Conservation (phyloP, 106 monocot genomes). For the Dioscorea zingiberensis region DNA sequence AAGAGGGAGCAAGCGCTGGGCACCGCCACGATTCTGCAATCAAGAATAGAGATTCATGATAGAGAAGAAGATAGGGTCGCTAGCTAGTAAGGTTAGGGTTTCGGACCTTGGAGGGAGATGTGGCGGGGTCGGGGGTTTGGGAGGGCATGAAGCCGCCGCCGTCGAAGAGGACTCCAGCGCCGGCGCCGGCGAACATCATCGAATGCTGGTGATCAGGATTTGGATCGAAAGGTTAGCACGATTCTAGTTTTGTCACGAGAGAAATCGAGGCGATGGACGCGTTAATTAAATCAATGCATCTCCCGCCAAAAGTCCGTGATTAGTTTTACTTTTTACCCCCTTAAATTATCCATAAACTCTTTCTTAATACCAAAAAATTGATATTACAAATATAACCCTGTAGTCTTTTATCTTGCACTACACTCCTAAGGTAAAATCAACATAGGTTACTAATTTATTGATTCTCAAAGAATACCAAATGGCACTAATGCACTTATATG, state of each 20-base stretch:
- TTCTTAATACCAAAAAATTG: too few relatives aligned
- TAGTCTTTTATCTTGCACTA: too few relatives aligned
- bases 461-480: too few relatives aligned
- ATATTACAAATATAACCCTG: too few relatives aligned
- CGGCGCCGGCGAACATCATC: neutral
- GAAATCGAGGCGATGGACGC: neutral
- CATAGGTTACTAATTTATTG: too few relatives aligned
- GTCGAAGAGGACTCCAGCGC: conserved; percentile 15
- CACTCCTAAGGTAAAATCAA: too few relatives aligned
- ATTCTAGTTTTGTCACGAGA: neutral
- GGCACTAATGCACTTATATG: too few relatives aligned
- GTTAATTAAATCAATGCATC: neutral
- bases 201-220: conserved; percentile 6
- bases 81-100: neutral
- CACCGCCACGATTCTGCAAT: conserved; percentile 10
- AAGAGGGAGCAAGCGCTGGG: conserved; percentile 44
- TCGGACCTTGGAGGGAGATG: conserved; percentile 31
- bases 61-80: neutral
- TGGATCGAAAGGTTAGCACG: neutral
- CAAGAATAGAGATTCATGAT: neutral
- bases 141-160: conserved; percentile 30
- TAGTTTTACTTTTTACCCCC: too few relatives aligned
- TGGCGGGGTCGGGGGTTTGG: conserved; percentile 15
- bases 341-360: too few relatives aligned
- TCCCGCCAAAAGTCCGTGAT: neutral